phyloP scores from a whole-genome alignment of 352 stramenopile genomes.

The Pythium sp. region DNA sequence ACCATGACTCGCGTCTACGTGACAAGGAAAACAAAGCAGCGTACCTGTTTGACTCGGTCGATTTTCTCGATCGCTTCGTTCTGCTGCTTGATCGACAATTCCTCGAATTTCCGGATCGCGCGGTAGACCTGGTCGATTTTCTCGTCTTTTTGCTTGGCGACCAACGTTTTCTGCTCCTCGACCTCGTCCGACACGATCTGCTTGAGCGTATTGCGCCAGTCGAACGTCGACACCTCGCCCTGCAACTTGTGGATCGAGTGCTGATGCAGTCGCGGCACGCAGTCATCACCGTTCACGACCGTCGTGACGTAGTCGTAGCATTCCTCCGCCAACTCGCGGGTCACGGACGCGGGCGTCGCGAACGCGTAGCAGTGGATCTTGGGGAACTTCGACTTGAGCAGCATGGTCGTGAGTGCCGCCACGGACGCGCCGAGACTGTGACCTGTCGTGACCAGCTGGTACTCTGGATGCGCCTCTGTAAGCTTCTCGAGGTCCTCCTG shows the following conservation, averaged over 20 bases:
- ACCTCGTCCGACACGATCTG: slow-evolving; percentile 60
- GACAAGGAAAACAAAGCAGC: background rate
- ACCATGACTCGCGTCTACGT: background rate
- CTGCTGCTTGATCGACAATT: slow-evolving; percentile 42
- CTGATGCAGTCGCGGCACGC: slow-evolving; percentile 74
- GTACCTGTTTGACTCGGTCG: slow-evolving; percentile 43
- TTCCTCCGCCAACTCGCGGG: slow-evolving; percentile 43
- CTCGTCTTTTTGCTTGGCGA: slow-evolving; percentile 45
- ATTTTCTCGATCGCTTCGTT: slow-evolving; percentile 48
- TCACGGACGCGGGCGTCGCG: slow-evolving; percentile 71
- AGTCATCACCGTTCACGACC: slow-evolving; percentile 81
- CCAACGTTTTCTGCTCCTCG: slow-evolving; percentile 44
- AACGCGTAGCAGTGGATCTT: slow-evolving; percentile 64
- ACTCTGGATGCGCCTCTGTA: slow-evolving; percentile 40
- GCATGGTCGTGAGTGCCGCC: slow-evolving; percentile 62
- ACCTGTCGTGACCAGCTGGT: slow-evolving; percentile 56
- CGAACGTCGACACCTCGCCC: slow-evolving; percentile 58
- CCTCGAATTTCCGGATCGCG: slow-evolving; percentile 39
- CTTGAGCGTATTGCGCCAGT: slow-evolving; percentile 59
- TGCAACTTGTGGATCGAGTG: slow-evolving; percentile 68
- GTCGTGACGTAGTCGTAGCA: slow-evolving; percentile 64
- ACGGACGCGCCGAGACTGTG: slow-evolving; percentile 74
- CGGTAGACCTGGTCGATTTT: slow-evolving; percentile 45
- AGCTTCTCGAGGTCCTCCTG: slow-evolving; percentile 46
- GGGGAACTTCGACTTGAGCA: slow-evolving; percentile 40